These are phyloP conservation scores for Pichia membranifaciens DNA, from an alignment of 805 yeast genomes.

Conservation along the genomic window DNA sequence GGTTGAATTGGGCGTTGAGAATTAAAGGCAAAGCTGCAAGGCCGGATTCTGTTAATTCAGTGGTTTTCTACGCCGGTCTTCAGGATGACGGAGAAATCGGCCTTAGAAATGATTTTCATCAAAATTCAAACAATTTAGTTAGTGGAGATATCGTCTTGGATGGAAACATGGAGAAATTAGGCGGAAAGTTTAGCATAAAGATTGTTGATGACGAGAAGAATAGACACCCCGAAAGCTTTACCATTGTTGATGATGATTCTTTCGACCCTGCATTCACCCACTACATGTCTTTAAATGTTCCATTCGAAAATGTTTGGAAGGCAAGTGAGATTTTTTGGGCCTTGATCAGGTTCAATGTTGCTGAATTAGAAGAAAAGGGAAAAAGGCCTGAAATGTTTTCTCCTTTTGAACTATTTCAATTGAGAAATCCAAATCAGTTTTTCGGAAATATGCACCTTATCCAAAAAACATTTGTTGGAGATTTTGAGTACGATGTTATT, in stretches of 20 bases:
- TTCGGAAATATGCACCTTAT: slow-evolving; percentile 75
- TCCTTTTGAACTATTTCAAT: slow-evolving; percentile 43
- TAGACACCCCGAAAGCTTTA: slow-evolving; percentile 34
- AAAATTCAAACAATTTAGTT: slow-evolving; percentile 22
- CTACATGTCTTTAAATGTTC: slow-evolving; percentile 63
- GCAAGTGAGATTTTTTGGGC: slow-evolving; percentile 72
- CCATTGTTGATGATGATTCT: slow-evolving; percentile 29
- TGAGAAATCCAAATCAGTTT: slow-evolving; percentile 54
- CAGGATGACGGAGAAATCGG: slow-evolving; percentile 54
- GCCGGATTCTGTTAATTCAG: slow-evolving; percentile 48
- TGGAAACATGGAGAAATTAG: slow-evolving; percentile 62
- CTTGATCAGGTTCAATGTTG: slow-evolving; percentile 63
- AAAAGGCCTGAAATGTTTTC: slow-evolving; percentile 25
- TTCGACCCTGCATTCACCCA: slow-evolving; percentile 57
- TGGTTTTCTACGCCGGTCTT: slow-evolving; percentile 74
- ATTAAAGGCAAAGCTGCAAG: slow-evolving; percentile 59
- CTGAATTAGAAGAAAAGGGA: slow-evolving; percentile 26
- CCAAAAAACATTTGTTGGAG: slow-evolving; percentile 71
- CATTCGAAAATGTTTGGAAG: slow-evolving; percentile 62
- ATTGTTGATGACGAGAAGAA: slow-evolving; percentile 51
- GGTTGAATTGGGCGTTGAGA: slow-evolving; percentile 70
- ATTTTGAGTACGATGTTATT: slow-evolving; percentile 66
- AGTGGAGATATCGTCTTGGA: slow-evolving; percentile 36
- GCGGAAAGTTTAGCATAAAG: slow-evolving; percentile 50
- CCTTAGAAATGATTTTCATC: slow-evolving; percentile 24